Evolutionary conservation across 2,329 filamentous ascomycete genomes (phyloP).

Genomic region (Whalleya microplaca): DNA sequence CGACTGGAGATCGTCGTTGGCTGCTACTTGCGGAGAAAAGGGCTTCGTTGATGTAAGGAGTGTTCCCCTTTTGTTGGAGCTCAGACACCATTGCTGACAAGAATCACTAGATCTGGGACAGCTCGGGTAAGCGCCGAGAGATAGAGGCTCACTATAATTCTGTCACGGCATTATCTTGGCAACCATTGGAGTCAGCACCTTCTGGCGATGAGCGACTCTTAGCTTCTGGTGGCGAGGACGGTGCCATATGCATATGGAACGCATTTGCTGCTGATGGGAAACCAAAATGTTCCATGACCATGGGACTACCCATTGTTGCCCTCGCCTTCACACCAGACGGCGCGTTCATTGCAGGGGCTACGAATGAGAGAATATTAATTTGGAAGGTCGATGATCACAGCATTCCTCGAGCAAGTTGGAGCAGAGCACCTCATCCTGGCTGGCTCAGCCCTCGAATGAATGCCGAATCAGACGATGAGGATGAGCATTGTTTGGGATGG

Average conservation of each 20-base stretch:
- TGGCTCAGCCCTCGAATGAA: slow-evolving; percentile 62
- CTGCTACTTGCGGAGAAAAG: slow-evolving; percentile 63
- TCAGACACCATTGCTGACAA: slow-evolving; percentile 10
- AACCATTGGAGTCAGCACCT: slow-evolving; percentile 51
- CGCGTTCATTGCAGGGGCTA: slow-evolving; percentile 65
- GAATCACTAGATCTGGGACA: slow-evolving; percentile 56
- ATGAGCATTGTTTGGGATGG: slow-evolving; percentile 65
- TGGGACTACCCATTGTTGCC: slow-evolving; percentile 60
- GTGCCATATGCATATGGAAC: slow-evolving; percentile 66
- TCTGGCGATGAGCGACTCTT: slow-evolving; percentile 58
- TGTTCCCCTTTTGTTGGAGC: background rate
- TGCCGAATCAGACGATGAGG: slow-evolving; percentile 59
- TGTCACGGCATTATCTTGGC: slow-evolving; percentile 64
- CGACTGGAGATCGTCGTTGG: slow-evolving; percentile 55
- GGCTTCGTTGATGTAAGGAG: slow-evolving; percentile 62
- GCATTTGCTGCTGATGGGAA: slow-evolving; percentile 58
- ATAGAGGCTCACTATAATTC: slow-evolving; percentile 63
- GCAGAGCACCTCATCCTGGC: slow-evolving; percentile 55
- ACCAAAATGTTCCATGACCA: slow-evolving; percentile 63
- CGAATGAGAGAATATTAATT: slow-evolving; percentile 61
- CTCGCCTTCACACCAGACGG: slow-evolving; percentile 67
- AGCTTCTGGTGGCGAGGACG: slow-evolving; percentile 65
- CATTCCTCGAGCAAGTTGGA: slow-evolving; percentile 65
- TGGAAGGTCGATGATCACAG: slow-evolving; percentile 66
- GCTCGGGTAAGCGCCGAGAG: slow-evolving; percentile 54